Percentiles rank a stretch among this genome's conserved stretches.
phyloP scores from a whole-genome alignment of 305 asterid species.

The Solanum hybrid region DNA sequence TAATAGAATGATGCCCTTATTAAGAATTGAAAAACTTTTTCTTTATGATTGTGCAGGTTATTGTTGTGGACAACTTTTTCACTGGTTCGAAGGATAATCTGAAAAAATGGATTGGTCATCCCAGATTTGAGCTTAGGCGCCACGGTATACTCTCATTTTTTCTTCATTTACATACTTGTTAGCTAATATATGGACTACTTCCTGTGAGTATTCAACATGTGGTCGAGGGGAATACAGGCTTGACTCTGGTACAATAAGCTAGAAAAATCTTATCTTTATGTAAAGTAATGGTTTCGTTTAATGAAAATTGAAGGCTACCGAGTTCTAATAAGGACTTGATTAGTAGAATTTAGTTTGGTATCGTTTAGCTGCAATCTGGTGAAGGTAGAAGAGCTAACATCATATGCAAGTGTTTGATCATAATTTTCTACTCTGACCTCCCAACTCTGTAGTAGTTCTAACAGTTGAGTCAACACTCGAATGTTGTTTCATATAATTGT shows the following conservation, averaged over 20 bases:
- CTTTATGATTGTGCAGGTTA: background rate
- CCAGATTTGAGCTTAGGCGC: conserved; percentile 15
- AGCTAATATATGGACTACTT: background rate
- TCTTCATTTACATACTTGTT: background rate
- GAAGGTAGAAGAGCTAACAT: background rate
- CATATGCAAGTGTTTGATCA: background rate
- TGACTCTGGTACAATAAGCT: background rate
- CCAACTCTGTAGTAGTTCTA: background rate
- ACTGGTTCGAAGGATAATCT: conserved; percentile 12
- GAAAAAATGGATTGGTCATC: conserved; percentile 13
- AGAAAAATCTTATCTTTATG: background rate
- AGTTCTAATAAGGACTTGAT: background rate
- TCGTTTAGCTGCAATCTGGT: background rate
- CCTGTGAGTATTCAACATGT: background rate
- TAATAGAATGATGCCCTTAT: background rate
- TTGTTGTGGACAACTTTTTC: conserved; percentile 11
- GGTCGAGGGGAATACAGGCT: background rate
- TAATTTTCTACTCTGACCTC: background rate
- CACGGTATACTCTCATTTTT: conserved; percentile 7
- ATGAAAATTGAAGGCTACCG: background rate
- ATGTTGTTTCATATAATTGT: background rate
- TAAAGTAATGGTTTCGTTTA: background rate
- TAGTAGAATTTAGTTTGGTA: background rate
- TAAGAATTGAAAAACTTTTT: background rate
- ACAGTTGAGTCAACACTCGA: background rate